Conservation (phyloP, 768 basidiomycete species). For the Pilatotrama ljubarskyi region DNA sequence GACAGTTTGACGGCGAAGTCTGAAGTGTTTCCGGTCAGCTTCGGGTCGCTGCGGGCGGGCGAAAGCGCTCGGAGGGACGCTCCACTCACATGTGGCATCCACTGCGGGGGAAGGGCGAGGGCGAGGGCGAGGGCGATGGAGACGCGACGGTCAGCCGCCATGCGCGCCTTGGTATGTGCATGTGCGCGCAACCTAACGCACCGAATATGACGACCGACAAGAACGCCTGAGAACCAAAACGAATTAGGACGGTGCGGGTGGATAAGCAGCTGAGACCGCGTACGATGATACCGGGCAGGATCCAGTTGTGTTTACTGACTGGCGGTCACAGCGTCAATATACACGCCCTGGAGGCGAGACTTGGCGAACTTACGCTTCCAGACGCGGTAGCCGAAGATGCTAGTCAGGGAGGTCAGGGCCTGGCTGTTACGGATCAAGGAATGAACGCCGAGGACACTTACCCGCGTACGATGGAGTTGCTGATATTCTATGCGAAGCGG, state of each 20-base stretch:
- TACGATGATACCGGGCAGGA: conserved; percentile 11
- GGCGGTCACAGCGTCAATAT: neutral
- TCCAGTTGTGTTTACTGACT: conserved; percentile 11
- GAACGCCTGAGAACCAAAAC: neutral
- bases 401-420: neutral
- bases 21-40: neutral
- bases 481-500: conserved; percentile 11
- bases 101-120: neutral
- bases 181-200: neutral
- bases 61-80: neutral
- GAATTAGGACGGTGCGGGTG: neutral
- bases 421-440: neutral
- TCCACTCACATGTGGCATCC: neutral
- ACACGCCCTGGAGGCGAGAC: too few species aligned
- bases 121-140: neutral
- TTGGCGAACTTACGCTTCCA: conserved; percentile 14
- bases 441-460: neutral
- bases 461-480: conserved; percentile 23
- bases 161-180: too few species aligned
- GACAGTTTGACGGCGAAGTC: conserved; percentile 3
- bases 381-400: conserved; percentile 19
- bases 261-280: neutral
- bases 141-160: neutral
- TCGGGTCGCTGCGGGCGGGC: neutral
- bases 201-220: conserved; percentile 5